Conservation (phyloP, 306 rosid genomes). For the Castanea crenata region DNA sequence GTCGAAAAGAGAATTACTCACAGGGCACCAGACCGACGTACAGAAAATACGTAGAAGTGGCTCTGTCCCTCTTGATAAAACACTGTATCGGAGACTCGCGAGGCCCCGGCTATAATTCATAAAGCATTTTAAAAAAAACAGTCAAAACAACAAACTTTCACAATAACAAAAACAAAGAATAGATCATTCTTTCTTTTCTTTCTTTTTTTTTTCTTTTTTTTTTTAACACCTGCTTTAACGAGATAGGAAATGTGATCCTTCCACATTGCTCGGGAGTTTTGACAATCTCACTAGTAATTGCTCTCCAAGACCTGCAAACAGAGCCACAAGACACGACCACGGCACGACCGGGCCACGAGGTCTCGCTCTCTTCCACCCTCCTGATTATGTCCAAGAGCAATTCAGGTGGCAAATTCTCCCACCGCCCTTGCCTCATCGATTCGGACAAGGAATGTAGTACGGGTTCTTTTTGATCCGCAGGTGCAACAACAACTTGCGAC, state of each 20-base stretch:
- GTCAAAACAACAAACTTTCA: slow-evolving; percentile 1
- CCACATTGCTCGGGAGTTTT: slow-evolving; percentile 83
- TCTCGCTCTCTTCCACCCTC: slow-evolving; percentile 81
- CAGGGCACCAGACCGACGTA: slow-evolving; percentile 71
- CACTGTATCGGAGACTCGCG: slow-evolving; percentile 78
- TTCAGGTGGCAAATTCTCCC: slow-evolving; percentile 77
- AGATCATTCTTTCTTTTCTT: background rate
- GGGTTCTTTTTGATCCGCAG: background rate
- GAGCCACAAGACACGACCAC: slow-evolving; percentile 69
- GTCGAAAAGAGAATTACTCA: slow-evolving; percentile 41
- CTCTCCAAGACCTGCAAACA: slow-evolving; percentile 86
- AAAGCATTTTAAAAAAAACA: background rate
- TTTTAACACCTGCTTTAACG: slow-evolving; percentile 73
- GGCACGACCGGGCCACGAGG: slow-evolving; percentile 74
- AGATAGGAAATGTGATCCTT: slow-evolving; percentile 83
- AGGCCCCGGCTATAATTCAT: slow-evolving; percentile 68
- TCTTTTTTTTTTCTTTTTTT: too few species aligned
- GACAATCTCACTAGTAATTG: slow-evolving; percentile 59
- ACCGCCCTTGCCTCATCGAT: slow-evolving; percentile 49
- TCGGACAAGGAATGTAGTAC: slow-evolving; percentile 24
- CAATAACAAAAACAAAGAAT: background rate
- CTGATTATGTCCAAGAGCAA: slow-evolving; percentile 73
- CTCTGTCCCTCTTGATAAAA: slow-evolving; percentile 76
- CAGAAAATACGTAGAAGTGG: slow-evolving; percentile 61
- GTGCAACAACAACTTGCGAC: slow-evolving; percentile 74